Conservation (phyloP, 441 rosid species). For the Sinapis alba region DNA sequence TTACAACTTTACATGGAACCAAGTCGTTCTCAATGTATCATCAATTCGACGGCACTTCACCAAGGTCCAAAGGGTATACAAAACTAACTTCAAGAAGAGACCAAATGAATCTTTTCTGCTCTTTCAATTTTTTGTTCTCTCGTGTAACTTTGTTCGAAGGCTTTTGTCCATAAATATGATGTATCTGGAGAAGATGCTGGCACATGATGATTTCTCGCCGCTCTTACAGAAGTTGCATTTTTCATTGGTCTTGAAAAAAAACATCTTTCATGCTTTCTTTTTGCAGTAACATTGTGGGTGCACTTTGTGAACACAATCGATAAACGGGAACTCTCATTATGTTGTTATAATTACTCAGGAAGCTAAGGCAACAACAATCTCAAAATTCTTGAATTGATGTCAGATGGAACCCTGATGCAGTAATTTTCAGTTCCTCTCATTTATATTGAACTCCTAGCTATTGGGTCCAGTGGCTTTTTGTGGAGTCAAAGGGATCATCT, state of each 20-base stretch:
- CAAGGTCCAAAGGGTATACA: slow-evolving; percentile 64
- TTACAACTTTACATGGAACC: slow-evolving; percentile 55
- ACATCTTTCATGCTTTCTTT: neutral
- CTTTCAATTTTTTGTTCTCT: neutral
- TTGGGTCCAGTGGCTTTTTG: slow-evolving; percentile 79
- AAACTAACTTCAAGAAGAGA: neutral
- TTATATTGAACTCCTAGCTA: slow-evolving; percentile 92
- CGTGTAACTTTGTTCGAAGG: slow-evolving; percentile 46
- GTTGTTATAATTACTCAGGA: neutral
- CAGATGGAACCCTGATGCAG: slow-evolving; percentile 92
- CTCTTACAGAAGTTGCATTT: slow-evolving; percentile 82
- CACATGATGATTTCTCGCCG: slow-evolving; percentile 76
- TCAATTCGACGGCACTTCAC: slow-evolving; percentile 60
- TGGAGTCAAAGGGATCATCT: slow-evolving; percentile 77
- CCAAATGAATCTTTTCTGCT: neutral
- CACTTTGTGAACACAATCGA: slow-evolving; percentile 80
- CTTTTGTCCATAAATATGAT: slow-evolving; percentile 89
- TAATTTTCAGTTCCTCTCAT: slow-evolving; percentile 68
- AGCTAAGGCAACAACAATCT: neutral
- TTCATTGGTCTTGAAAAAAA: slow-evolving; percentile 75
- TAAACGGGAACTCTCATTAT: slow-evolving; percentile 48
- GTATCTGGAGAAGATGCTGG: slow-evolving; percentile 84
- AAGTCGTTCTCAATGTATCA: slow-evolving; percentile 62
- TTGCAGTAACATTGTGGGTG: slow-evolving; percentile 76
- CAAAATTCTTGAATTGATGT: neutral